Evolutionary conservation across 805 yeast genomes (phyloP).

Genomic region (Lipomyces yamadae): DNA sequence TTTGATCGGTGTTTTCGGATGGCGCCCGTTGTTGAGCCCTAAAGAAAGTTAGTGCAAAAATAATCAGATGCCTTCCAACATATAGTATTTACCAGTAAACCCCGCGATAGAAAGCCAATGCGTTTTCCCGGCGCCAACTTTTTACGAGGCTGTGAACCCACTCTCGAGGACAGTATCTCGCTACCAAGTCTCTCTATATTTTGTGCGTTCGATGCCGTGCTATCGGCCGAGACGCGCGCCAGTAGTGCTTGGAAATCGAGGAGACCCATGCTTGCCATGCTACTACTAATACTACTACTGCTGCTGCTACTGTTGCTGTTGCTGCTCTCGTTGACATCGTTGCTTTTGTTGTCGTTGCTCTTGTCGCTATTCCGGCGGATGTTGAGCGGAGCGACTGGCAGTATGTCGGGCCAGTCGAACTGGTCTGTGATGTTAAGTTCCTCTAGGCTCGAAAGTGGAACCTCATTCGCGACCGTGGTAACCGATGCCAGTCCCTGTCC

Average conservation of each 20-base stretch:
- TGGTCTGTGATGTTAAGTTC: background rate
- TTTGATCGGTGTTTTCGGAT: background rate
- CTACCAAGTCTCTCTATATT: background rate
- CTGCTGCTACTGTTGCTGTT: background rate
- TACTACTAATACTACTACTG: background rate
- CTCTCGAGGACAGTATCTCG: background rate
- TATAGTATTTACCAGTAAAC: background rate
- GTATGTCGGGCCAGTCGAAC: background rate
- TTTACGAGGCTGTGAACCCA: background rate
- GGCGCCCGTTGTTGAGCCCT: background rate
- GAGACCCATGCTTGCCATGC: background rate
- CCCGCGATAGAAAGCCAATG: background rate
- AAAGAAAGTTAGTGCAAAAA: background rate
- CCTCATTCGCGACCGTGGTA: background rate
- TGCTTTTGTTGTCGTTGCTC: background rate
- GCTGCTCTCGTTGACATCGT: too few species aligned
- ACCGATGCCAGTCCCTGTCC: background rate
- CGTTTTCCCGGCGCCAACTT: background rate
- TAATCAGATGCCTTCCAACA: background rate
- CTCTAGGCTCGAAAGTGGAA: background rate
- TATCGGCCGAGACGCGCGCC: background rate
- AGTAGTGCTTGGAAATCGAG: background rate
- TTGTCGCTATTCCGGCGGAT: background rate
- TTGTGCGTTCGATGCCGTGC: background rate
- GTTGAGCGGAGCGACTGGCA: slow-evolving; percentile 3